These are phyloP conservation scores for Phytophthora citricola DNA, from an alignment of 352 stramenopile genomes.

Conservation along the genomic window DNA sequence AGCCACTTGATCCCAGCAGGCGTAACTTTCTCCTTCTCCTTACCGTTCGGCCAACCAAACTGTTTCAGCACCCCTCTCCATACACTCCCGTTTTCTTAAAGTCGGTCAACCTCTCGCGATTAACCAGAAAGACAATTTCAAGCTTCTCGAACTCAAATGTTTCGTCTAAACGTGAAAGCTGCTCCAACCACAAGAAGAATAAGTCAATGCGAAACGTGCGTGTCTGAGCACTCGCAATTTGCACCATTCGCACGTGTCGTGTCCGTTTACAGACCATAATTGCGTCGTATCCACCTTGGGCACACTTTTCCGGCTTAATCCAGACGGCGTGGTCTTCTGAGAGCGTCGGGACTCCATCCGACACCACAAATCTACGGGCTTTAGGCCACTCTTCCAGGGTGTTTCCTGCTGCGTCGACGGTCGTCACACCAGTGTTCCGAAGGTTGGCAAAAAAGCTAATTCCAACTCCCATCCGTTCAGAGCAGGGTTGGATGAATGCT, in stretches of 20 bases:
- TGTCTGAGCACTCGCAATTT: slow-evolving; percentile 12
- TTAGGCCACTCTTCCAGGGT: not conserved
- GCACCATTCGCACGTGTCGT: slow-evolving; percentile 14
- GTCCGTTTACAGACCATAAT: slow-evolving; percentile 24
- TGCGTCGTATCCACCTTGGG: slow-evolving; percentile 22
- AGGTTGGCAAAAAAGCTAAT: slow-evolving; percentile 25
- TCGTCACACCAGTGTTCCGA: slow-evolving; percentile 5
- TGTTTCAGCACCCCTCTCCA: slow-evolving; percentile 1
- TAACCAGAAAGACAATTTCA: slow-evolving; percentile 17
- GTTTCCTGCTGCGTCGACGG: slow-evolving; percentile 15
- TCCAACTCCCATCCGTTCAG: slow-evolving; percentile 25
- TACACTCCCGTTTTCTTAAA: slow-evolving; percentile 2
- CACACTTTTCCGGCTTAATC: slow-evolving; percentile 24
- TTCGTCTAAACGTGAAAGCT: slow-evolving; percentile 1
- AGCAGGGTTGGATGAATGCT: slow-evolving; percentile 1
- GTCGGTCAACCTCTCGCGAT: not conserved
- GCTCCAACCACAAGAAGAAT: slow-evolving; percentile 12
- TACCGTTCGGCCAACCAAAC: slow-evolving; percentile 11
- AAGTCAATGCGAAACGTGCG: slow-evolving; percentile 15
- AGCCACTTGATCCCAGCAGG: not conserved
- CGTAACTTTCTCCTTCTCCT: slow-evolving; percentile 3
- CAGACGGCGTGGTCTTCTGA: slow-evolving; percentile 5
- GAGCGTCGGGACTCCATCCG: slow-evolving; percentile 9
- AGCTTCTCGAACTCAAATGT: slow-evolving; percentile 14
- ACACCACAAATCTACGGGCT: slow-evolving; percentile 5